A percentile compares a stretch with the other conserved stretches of the same genome.
Conservation (phyloP, 2,329 filamentous ascomycete genomes). For the Diaporthe humulicola region DNA sequence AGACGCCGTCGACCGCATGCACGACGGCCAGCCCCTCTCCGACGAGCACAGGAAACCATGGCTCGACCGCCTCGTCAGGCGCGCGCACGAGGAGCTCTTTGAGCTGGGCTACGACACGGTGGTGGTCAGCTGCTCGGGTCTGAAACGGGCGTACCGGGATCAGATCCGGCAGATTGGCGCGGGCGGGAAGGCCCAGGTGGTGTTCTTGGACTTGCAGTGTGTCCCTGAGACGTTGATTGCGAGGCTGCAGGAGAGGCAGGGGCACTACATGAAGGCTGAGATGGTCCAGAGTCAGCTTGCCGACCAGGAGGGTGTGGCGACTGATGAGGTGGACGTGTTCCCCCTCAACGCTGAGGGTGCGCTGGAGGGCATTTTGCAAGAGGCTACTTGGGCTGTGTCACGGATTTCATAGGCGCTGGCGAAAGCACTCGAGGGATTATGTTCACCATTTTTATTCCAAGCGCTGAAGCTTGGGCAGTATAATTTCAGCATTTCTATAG, state of each 20-base stretch:
- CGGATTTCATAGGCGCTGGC: neutral
- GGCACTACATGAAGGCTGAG: conserved; percentile 52
- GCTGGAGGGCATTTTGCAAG: neutral
- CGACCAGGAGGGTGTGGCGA: conserved; percentile 46
- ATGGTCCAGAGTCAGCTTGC: conserved; percentile 53
- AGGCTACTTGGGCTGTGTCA: conserved; percentile 8
- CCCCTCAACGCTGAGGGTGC: conserved; percentile 41
- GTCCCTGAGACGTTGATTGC: conserved; percentile 46
- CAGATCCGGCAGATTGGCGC: conserved; percentile 45
- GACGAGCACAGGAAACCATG: conserved; percentile 51
- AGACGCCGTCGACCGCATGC: conserved; percentile 45
- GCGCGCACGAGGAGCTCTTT: conserved; percentile 44
- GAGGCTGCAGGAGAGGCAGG: conserved; percentile 46
- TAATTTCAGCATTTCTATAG: neutral
- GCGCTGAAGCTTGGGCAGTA: neutral
- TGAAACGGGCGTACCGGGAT: conserved; percentile 51
- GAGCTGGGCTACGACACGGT: conserved; percentile 47
- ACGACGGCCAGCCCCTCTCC: conserved; percentile 45
- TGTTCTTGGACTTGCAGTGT: conserved; percentile 54
- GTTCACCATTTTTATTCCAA: too few species aligned
- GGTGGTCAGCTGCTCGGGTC: conserved; percentile 56
- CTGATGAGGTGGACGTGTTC: conserved; percentile 51
- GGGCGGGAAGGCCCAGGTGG: conserved; percentile 38
- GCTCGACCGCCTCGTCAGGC: conserved; percentile 46
- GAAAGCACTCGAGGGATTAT: neutral